Percentiles rank a stretch among this genome's conserved stretches.
phyloP scores from a whole-genome alignment of 306 rosid genomes.

The Hippophae gyantsensis region DNA sequence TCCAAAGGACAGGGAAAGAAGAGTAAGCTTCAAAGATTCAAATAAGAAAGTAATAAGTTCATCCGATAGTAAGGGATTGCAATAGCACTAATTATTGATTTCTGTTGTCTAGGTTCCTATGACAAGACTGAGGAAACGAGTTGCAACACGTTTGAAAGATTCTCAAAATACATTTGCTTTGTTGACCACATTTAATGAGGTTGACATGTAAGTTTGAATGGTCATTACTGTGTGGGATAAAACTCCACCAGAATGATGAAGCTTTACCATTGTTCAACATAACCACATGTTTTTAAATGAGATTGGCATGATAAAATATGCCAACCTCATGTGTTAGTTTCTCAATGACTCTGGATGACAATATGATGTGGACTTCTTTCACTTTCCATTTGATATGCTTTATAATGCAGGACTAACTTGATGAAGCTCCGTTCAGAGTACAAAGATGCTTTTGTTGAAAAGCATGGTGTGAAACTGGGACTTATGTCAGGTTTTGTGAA shows the following conservation, averaged over 20 bases:
- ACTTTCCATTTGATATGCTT: conserved; percentile 1
- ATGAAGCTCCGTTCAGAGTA: conserved; percentile 57
- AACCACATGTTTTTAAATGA: background rate
- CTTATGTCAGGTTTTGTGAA: conserved; percentile 57
- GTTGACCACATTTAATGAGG: conserved; percentile 61
- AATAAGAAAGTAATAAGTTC: background rate
- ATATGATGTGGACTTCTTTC: conserved; percentile 1
- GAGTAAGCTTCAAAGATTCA: conserved; percentile 28
- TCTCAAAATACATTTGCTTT: conserved; percentile 59
- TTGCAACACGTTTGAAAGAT: conserved; percentile 59
- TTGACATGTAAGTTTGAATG: conserved; percentile 41
- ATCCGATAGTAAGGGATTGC: background rate
- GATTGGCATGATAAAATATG: background rate
- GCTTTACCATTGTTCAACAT: background rate
- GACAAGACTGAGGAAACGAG: conserved; percentile 62
- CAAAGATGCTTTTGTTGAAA: conserved; percentile 51
- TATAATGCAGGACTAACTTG: conserved; percentile 45
- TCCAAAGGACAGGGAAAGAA: conserved; percentile 61
- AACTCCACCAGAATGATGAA: too few relatives aligned
- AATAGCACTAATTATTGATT: background rate
- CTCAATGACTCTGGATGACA: background rate
- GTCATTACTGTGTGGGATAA: background rate
- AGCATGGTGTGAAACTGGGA: conserved; percentile 55
- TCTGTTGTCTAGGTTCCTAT: conserved; percentile 42
- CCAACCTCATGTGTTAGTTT: background rate